A percentile compares a stretch with the other conserved stretches of the same genome.
These are phyloP conservation scores for Wickerhamiella infanticola DNA, from an alignment of 1,139 yeast genomes.

Conservation along the genomic window DNA sequence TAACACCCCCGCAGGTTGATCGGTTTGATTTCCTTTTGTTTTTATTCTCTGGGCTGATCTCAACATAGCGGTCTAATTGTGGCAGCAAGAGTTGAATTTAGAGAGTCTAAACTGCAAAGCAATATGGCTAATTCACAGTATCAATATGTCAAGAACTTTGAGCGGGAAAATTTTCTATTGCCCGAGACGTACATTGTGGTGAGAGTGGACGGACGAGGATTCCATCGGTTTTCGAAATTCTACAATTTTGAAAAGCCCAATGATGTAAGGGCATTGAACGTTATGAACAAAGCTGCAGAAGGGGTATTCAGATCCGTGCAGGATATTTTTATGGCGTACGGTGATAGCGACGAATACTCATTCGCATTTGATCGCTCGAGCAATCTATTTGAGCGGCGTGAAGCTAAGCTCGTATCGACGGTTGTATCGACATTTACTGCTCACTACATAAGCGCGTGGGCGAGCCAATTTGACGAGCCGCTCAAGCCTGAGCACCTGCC, in stretches of 20 bases:
- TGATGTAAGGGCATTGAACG: constrained; percentile 54
- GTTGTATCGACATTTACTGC: constrained; percentile 75
- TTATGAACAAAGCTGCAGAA: constrained; percentile 72
- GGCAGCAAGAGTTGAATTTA: no score
- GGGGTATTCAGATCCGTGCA: constrained; percentile 47
- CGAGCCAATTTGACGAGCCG: constrained; percentile 29
- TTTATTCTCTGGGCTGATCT: no score
- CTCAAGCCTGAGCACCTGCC: constrained; percentile 40
- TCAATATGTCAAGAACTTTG: constrained; percentile 78
- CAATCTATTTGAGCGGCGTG: constrained; percentile 63
- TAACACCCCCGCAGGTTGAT: no score
- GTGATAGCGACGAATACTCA: constrained; percentile 91
- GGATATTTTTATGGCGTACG: constrained; percentile 72
- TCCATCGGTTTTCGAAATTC: constrained; percentile 63
- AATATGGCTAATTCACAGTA: constrained; percentile 45
- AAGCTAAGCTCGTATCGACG: constrained; percentile 59
- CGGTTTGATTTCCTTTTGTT: no score
- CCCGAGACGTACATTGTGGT: constrained; percentile 74
- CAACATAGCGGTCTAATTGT: no score
- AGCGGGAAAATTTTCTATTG: constrained; percentile 51
- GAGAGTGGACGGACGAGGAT: constrained; percentile 87
- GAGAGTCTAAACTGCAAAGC: no score
- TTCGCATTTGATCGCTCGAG: constrained; percentile 54
- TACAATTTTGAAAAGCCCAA: constrained; percentile 80
- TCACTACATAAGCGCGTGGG: constrained; percentile 57